Percentiles rank a stretch among this genome's conserved stretches.
phyloP scores from a whole-genome alignment of 495 filamentous ascomycete genomes.

The Aspergillus taichungensis region DNA sequence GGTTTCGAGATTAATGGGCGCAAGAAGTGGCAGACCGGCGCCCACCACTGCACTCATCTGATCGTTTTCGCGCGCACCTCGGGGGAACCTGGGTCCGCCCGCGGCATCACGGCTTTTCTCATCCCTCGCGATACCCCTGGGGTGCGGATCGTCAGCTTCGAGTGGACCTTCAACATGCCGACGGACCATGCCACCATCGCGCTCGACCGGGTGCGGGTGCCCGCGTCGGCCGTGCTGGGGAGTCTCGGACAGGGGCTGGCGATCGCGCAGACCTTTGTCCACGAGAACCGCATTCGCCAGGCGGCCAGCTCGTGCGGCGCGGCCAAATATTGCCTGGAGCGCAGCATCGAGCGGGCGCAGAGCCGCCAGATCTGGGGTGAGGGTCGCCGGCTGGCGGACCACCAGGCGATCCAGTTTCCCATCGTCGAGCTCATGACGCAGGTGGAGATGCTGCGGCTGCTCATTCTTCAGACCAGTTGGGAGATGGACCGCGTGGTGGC shows the following conservation, averaged over 20 bases:
- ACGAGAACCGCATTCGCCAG: slow-evolving; percentile 55
- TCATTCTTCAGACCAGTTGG: slow-evolving; percentile 50
- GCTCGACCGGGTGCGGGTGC: slow-evolving; percentile 40
- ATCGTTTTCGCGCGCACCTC: slow-evolving; percentile 49
- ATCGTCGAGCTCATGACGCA: slow-evolving; percentile 52
- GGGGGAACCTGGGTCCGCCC: slow-evolving; percentile 34
- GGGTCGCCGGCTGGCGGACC: slow-evolving; percentile 35
- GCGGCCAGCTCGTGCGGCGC: slow-evolving; percentile 51
- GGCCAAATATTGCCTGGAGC: slow-evolving; percentile 46
- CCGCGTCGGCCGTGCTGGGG: slow-evolving; percentile 40
- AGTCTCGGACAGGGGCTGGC: slow-evolving; percentile 38
- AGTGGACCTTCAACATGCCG: slow-evolving; percentile 57
- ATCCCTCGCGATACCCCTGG: slow-evolving; percentile 39
- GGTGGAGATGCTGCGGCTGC: slow-evolving; percentile 48
- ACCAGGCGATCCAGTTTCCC: slow-evolving; percentile 54
- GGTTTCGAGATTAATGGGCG: slow-evolving; percentile 45
- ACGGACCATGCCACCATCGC: slow-evolving; percentile 51
- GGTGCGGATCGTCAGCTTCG: slow-evolving; percentile 41
- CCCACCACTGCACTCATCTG: slow-evolving; percentile 49
- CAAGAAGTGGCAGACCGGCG: slow-evolving; percentile 57
- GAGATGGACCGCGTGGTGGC: slow-evolving; percentile 49
- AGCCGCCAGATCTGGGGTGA: slow-evolving; percentile 45
- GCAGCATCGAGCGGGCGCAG: slow-evolving; percentile 44
- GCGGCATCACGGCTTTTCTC: slow-evolving; percentile 50
- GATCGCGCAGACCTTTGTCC: slow-evolving; percentile 53